phyloP scores from a whole-genome alignment of 1,284 basidiomycete species.

The Trametes polyzona region DNA sequence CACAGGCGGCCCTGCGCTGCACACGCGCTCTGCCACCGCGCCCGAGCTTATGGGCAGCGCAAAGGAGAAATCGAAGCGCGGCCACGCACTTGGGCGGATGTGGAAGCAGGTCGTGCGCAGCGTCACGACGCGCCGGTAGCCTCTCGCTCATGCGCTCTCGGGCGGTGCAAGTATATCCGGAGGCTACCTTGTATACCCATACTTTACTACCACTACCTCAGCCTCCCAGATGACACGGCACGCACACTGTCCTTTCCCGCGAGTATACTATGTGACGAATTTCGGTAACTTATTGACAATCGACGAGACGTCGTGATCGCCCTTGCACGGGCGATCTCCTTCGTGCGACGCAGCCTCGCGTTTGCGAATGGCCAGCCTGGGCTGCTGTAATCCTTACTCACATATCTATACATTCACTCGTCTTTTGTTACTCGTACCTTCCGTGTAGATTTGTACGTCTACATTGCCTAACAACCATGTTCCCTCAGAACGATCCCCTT shows the following conservation, averaged over 20 bases:
- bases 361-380: no score
- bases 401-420: not conserved
- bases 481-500: no score
- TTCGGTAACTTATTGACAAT: not conserved
- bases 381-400: not conserved
- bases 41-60: not conserved
- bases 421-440: not conserved
- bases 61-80: conserved; percentile 7
- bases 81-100: conserved; percentile 17
- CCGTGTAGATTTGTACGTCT: not conserved
- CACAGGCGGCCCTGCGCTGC: not conserved
- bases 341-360: no score
- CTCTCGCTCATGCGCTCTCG: not conserved
- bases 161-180: not conserved
- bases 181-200: conserved; percentile 4
- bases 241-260: not conserved
- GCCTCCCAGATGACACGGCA: not conserved
- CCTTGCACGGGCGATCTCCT: no score
- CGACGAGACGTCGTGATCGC: no score
- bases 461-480: not conserved
- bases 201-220: no score
- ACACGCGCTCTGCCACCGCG: conserved; percentile 10
- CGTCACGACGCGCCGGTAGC: conserved; percentile 20
- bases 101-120: conserved; percentile 27
- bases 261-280: not conserved